Base-by-base conservation (phyloP, 2,329 filamentous ascomycete species). In the Trichoderma gracile region DNA sequence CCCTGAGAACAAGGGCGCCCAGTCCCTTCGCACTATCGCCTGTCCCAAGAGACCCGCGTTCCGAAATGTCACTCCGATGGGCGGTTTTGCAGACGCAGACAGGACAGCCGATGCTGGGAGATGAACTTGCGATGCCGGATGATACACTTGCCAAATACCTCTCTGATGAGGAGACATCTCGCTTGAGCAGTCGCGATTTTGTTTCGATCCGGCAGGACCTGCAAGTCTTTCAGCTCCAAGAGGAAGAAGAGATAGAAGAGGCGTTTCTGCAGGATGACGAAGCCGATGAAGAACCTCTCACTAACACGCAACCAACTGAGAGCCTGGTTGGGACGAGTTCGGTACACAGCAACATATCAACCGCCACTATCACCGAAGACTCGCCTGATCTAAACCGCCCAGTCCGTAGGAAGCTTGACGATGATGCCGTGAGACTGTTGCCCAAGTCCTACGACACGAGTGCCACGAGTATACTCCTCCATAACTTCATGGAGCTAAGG, bases 401-500 rank as follows among this genome's bases (percentile, higher is more conserved):
- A 9, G 3, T 40, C 25, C 52, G 57, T 27, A 55, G 55, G 59
- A 59, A 60, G 23, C 17, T 45, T 17, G n/a, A 47, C 21, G 45
- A 59, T 5, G 46, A 60, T 4, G 14, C 49, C 30, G 12, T 15
- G 9, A 50, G 7, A 8, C 19, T 71, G 1, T 61, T 74, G 6
- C 66, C 70, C 1, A 33, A 47, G 6, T 63, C 64, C 2, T 57
- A 49, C 14, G 70, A 73, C 21, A 40, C 67, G 8, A 68, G 67
- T 25, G 69, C 71, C 1, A 73, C 74, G 2, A 68, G 68, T 5
- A 73, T 64, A 25, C 67, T 78, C 2, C 60, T 78, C 2, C 68
- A 67, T 1, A 69, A 66, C 14, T 78, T 76, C 33, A 72, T 78
- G 62, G 66, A 75, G 10, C 67, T 78, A 6, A 70, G 72, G 8